Base-by-base conservation (phyloP, 2,329 filamentous ascomycete genomes). In the Alternaria infectoria region DNA sequence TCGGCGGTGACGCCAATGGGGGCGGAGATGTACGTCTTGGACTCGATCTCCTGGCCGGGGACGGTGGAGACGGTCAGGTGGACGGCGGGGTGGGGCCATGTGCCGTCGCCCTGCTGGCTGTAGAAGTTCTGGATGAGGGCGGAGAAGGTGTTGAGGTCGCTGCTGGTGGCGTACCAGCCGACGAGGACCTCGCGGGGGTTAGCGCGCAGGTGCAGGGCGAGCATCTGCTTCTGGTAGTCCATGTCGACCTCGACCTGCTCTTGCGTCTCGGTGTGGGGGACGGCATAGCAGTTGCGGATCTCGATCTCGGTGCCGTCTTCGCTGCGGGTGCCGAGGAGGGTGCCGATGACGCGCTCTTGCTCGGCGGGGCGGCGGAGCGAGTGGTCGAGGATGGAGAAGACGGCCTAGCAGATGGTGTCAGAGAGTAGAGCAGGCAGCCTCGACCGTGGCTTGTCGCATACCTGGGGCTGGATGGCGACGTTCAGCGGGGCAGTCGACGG, bases 81-180 rank as follows among this genome's bases (percentile, higher is more conserved):
- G 54, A 99, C 91, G 69, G 96, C 95, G n/a, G 96, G 96, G 83
- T 97, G 93, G 57, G 96, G 96, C 85, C 91, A 97, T 61, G 96
- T 99, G 79, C 96, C 96, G 69, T 97, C 97, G 77, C 97, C 96
- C 77, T 96, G 93, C 79, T 93, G 92, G 78, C 92, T 93, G 86
- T 98, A 99, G 87, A 98, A 99, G 87, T 99, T 99, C 85, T 99
- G 96, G 83, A 97, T 99, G 76, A 99, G 89, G 75, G 96, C 96
- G 80, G 91, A 96, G 87, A 99, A 99, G 80, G 91, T 97, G 89
- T 99, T 98, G 78, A 99, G 89, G 83, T 98, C 95, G 81, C 93
- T 91, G 78, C 92, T 94, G 54, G 96, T 99, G 68, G 96, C 97
- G 85, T 99, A 99, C 96, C 96, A 99, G 77, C 96, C 96, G 66